These are phyloP conservation scores for Ostreobium quekettii DNA, from an alignment of 139 green algal genomes.

Conservation along the genomic window DNA sequence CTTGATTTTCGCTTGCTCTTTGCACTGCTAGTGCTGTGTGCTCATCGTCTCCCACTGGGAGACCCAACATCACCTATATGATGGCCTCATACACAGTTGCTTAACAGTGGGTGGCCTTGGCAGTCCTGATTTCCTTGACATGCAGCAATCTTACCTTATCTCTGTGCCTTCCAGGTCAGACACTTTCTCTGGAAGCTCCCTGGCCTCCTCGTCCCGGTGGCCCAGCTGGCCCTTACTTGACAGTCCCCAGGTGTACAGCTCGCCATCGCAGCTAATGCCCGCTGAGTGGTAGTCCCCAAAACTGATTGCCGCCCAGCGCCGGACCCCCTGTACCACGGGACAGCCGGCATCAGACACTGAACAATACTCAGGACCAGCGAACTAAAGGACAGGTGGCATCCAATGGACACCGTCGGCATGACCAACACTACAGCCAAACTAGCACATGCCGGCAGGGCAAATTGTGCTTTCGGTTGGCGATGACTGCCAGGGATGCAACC, in stretches of 20 bases:
- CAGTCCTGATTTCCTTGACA: no score
- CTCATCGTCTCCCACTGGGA: no score
- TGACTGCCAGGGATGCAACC: background rate
- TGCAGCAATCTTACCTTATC: constrained; percentile 42
- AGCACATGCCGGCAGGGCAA: background rate
- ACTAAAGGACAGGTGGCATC: background rate
- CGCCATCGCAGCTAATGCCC: constrained; percentile 50
- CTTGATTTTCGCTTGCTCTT: no score
- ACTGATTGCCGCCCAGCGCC: constrained; percentile 58
- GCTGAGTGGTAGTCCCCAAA: constrained; percentile 55
- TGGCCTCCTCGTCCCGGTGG: constrained; percentile 23
- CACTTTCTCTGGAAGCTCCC: constrained; percentile 45
- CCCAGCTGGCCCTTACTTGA: constrained; percentile 57
- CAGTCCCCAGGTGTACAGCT: constrained; percentile 72
- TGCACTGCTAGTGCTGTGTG: no score
- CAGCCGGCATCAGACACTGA: background rate
- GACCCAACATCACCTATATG: no score
- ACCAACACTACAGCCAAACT: background rate
- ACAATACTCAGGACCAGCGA: background rate
- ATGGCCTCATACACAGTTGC: no score
- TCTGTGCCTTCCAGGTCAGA: constrained; percentile 47
- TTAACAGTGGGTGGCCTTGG: no score
- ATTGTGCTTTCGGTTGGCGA: background rate
- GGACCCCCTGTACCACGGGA: constrained; percentile 27
- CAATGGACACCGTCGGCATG: background rate